phyloP scores from a whole-genome alignment of 176 grass and related monocot genomes.

The Thalia dealbata region DNA sequence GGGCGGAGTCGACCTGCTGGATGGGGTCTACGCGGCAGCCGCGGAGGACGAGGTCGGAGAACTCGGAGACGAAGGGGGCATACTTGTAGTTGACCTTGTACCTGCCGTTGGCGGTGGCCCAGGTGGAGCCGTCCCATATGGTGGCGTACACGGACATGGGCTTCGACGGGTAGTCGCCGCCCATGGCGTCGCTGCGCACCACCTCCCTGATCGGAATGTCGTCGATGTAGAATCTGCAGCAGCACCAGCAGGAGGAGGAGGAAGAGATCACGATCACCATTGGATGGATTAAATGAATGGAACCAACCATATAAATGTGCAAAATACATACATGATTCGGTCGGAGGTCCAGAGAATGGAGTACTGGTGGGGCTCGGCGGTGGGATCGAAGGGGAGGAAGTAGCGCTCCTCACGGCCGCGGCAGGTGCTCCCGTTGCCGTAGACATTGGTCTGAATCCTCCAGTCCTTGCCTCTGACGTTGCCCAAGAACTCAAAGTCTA shows the following conservation, averaged over 20 bases:
- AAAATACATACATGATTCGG: neutral
- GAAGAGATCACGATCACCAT: too few species aligned
- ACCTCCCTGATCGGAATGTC: conserved; percentile 13
- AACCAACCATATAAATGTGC: too few species aligned
- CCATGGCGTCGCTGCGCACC: conserved; percentile 13
- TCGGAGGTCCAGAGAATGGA: conserved; percentile 20
- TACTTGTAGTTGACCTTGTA: conserved; percentile 25
- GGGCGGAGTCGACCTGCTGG: conserved; percentile 5
- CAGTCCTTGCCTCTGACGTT: conserved; percentile 9
- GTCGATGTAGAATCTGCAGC: conserved; percentile 15
- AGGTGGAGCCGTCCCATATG: conserved; percentile 23
- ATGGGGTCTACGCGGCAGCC: conserved; percentile 17
- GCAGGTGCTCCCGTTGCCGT: conserved; percentile 21
- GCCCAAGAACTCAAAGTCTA: conserved; percentile 22
- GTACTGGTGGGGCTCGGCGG: conserved; percentile 15
- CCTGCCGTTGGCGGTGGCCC: conserved; percentile 15
- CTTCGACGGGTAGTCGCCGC: conserved; percentile 20
- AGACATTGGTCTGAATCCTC: conserved; percentile 22
- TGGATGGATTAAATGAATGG: too few species aligned
- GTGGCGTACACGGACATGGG: conserved; percentile 23
- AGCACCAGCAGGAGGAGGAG: too few species aligned
- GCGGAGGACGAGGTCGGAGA: conserved; percentile 20
- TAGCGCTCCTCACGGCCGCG: conserved; percentile 23
- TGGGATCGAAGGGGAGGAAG: conserved; percentile 13
- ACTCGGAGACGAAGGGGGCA: conserved; percentile 9